Evolutionary conservation across 2,329 filamentous ascomycete species (phyloP).

Genomic region (Fusarium nurragi): DNA sequence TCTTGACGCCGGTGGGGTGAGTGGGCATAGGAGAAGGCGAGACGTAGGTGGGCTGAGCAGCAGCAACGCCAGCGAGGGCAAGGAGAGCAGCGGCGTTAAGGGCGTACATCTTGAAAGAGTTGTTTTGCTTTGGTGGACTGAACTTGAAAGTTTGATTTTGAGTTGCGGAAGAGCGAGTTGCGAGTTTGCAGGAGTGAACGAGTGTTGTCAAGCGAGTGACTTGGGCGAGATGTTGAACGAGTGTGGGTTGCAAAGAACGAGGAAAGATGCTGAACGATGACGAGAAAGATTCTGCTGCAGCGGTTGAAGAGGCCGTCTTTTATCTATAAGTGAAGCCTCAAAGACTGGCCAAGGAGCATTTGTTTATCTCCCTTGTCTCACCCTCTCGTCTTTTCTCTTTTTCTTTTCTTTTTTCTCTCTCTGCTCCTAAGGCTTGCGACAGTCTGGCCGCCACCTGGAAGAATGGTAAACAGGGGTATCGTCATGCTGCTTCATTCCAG

Average conservation of each 20-base stretch:
- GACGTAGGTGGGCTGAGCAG: conserved; percentile 30
- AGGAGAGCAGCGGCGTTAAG: conserved; percentile 40
- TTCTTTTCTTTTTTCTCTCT: background rate
- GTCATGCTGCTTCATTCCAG: conserved; percentile 31
- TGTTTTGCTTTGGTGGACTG: conserved; percentile 12
- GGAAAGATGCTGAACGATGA: conserved; percentile 19
- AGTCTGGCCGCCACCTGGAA: conserved; percentile 20
- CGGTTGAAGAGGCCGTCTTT: conserved; percentile 32
- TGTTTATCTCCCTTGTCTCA: conserved; percentile 14
- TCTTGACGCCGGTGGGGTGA: conserved; percentile 20
- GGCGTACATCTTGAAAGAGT: conserved; percentile 42
- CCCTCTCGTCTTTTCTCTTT: background rate
- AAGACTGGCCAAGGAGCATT: background rate
- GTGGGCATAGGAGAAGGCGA: conserved; percentile 12
- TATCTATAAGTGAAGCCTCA: conserved; percentile 29
- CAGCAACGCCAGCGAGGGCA: conserved; percentile 39
- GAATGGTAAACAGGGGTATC: conserved; percentile 28
- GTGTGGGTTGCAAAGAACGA: conserved; percentile 23
- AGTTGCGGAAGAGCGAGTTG: conserved; percentile 16
- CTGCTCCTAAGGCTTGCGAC: conserved; percentile 19
- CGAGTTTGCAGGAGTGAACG: conserved; percentile 14
- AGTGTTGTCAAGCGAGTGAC: conserved; percentile 41
- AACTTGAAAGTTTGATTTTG: conserved; percentile 8
- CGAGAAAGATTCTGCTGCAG: background rate
- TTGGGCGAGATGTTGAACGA: conserved; percentile 37